These are phyloP conservation scores for Eimeria maxima DNA, from an alignment of 169 alveolate species.

Conservation along the genomic window DNA sequence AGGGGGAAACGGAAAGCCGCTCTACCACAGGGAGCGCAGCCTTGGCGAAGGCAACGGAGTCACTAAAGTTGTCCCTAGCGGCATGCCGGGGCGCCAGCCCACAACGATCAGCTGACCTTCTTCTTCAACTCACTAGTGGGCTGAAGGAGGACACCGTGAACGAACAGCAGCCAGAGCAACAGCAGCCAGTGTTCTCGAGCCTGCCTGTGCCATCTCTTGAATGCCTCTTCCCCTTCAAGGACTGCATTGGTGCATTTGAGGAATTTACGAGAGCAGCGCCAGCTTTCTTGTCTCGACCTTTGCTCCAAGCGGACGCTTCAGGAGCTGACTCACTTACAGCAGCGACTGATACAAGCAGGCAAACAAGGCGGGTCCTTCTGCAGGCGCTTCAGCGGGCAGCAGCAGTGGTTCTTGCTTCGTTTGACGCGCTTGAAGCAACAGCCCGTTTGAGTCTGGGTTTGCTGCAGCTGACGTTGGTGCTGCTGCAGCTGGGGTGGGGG, in stretches of 20 bases:
- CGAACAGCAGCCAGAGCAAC: conserved; percentile 65
- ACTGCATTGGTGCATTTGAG: not conserved
- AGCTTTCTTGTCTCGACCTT: not conserved
- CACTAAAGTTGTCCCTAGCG: not conserved
- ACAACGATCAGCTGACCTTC: conserved; percentile 6
- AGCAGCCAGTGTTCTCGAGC: conserved; percentile 69
- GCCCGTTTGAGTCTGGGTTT: conserved; percentile 58
- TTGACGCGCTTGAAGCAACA: conserved; percentile 72
- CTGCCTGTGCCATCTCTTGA: conserved; percentile 79
- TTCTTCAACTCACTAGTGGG: conserved; percentile 25
- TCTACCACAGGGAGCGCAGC: not conserved
- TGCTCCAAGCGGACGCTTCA: conserved; percentile 12
- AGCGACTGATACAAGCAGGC: not conserved
- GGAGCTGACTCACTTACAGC: conserved; percentile 18
- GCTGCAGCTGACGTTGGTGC: conserved; percentile 64
- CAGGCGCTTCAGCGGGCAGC: conserved; percentile 67
- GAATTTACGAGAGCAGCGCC: conserved; percentile 61
- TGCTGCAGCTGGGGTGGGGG: conserved; percentile 76
- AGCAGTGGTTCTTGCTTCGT: conserved; percentile 70
- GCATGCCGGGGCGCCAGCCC: not conserved
- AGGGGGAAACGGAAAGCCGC: not conserved
- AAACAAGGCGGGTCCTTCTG: not conserved
- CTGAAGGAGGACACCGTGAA: not conserved
- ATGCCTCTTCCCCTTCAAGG: conserved; percentile 47
- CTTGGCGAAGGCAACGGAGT: conserved; percentile 22